These are phyloP conservation scores for Sphagnum fallax DNA, from an alignment of 228 moss, liverwort and hornwort genomes.

Conservation along the genomic window DNA sequence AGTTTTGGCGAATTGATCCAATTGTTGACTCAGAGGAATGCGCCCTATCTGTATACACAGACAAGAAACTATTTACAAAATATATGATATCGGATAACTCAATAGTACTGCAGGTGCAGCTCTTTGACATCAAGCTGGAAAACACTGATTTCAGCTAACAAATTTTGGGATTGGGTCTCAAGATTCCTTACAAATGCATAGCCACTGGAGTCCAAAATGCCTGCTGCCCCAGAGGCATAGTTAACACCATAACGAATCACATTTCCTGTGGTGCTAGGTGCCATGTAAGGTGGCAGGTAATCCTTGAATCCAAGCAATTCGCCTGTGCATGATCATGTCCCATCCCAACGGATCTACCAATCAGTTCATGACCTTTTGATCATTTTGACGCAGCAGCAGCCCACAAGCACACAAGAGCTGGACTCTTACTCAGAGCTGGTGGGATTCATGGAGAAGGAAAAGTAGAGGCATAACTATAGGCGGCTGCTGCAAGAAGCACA, in stretches of 20 bases:
- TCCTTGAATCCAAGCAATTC: constrained; percentile 17
- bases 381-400: too few species aligned
- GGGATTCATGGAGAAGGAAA: too few species aligned
- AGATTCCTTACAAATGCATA: background rate
- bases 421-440: too few species aligned
- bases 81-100: background rate
- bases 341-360: too few species aligned
- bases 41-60: constrained; percentile 19
- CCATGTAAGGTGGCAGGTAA: constrained; percentile 5
- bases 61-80: background rate
- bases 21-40: constrained; percentile 28
- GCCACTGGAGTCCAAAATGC: background rate
- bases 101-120: background rate
- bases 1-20: constrained; percentile 34
- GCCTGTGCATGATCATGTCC: constrained; percentile 9
- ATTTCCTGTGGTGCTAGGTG: background rate
- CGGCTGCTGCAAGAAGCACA: too few species aligned
- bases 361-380: too few species aligned
- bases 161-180: background rate
- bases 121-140: too few species aligned
- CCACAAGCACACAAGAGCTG: too few species aligned
- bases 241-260: background rate
- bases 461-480: too few species aligned
- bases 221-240: background rate
- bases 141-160: too few species aligned